Evolutionary conservation across 2,329 filamentous ascomycete genomes (phyloP).

Genomic region (Metarhizium humberi): DNA sequence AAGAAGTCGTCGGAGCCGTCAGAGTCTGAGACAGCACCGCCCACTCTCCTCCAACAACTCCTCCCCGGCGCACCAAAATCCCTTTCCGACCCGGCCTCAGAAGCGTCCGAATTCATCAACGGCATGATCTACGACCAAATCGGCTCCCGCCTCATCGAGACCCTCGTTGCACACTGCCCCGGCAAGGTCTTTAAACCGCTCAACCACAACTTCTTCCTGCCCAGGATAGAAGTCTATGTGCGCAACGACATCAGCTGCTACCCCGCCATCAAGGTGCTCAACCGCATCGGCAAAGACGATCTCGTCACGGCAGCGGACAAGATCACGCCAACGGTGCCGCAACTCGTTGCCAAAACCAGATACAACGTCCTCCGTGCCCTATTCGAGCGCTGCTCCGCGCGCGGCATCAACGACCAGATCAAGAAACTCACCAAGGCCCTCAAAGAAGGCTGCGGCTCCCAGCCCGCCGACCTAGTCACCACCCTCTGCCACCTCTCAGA

Average conservation of each 20-base stretch:
- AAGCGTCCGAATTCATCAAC: constrained; percentile 69
- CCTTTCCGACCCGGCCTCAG: constrained; percentile 62
- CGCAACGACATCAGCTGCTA: constrained; percentile 89
- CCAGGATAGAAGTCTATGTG: constrained; percentile 69
- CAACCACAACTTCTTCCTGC: constrained; percentile 70
- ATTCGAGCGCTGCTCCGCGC: constrained; percentile 71
- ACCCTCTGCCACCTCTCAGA: constrained; percentile 38
- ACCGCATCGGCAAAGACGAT: constrained; percentile 79
- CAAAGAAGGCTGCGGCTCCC: constrained; percentile 36
- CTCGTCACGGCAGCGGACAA: constrained; percentile 62
- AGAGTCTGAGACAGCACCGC: constrained; percentile 15
- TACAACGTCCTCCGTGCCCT: constrained; percentile 73
- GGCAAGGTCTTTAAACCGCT: constrained; percentile 87
- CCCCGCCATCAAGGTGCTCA: constrained; percentile 72
- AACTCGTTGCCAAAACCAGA: constrained; percentile 64
- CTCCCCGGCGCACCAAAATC: constrained; percentile 67
- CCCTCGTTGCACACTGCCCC: constrained; percentile 68
- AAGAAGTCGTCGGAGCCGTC: constrained; percentile 18
- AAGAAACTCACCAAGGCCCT: constrained; percentile 38
- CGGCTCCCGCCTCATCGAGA: constrained; percentile 83
- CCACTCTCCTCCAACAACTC: constrained; percentile 60
- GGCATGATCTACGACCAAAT: constrained; percentile 83
- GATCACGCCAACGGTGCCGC: constrained; percentile 63
- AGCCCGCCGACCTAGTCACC: constrained; percentile 37
- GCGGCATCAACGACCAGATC: constrained; percentile 47